Conservation (phyloP, 148 eudicot genomes). For the Limonium bicolor region DNA sequence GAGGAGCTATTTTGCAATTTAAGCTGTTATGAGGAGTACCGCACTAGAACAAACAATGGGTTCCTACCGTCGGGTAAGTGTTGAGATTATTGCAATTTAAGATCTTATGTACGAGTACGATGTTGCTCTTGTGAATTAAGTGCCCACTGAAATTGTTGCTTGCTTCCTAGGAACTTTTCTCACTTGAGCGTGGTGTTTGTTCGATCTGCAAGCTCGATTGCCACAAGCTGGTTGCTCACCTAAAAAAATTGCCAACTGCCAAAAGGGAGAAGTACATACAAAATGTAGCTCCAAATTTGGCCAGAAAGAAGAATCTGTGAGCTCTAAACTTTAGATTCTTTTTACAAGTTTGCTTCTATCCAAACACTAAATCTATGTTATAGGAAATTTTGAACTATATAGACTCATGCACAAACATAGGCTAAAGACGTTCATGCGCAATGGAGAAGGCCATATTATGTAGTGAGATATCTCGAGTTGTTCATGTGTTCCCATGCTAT, state of each 20-base stretch:
- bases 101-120: too few species aligned
- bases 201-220: constrained; percentile 70
- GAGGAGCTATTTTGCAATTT: constrained; percentile 79
- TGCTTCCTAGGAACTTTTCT: constrained; percentile 60
- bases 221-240: constrained; percentile 69
- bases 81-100: too few species aligned
- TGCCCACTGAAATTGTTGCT: too few species aligned
- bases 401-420: too few species aligned
- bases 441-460: too few species aligned
- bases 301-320: constrained; percentile 45
- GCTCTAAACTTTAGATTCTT: constrained; percentile 16
- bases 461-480: too few species aligned
- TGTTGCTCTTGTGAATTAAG: too few species aligned
- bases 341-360: too few species aligned
- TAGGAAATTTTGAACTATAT: too few species aligned
- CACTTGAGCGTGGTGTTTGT: constrained; percentile 82
- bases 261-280: constrained; percentile 44
- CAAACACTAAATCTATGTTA: too few species aligned
- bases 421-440: too few species aligned
- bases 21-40: constrained; percentile 65
- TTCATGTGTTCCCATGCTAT: too few species aligned
- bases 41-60: constrained; percentile 64
- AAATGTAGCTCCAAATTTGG: constrained; percentile 60
- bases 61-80: constrained; percentile 78
- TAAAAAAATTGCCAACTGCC: constrained; percentile 40